Evolutionary conservation across 371 early-diverging fungal species (phyloP), one percentile per base, ranked within the genome.

Genomic region (Choanephora cucurbitarum): DNA sequence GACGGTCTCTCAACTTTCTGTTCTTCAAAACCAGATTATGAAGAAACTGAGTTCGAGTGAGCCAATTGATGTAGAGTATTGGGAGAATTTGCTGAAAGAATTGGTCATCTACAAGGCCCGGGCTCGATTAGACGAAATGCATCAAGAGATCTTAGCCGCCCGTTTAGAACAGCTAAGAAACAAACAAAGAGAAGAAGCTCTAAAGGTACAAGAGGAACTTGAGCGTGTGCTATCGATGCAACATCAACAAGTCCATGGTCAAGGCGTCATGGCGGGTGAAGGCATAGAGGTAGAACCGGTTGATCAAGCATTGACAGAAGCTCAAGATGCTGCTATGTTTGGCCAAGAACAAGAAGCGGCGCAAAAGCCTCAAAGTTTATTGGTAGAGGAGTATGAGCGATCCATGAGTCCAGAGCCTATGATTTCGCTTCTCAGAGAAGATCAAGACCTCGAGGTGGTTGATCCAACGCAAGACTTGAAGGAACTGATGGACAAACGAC

Each of bases 11-110:
- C 91, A 94, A 69, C 79, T 97, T 2, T 62, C 70, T 6, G 72
- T 79, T 5, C 80, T 95, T 23, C 86, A 93, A 56, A 55, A 62
- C 1, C 91, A 93, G 49, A 88, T 95, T 34, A 75, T 84, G 49
- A 60, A 58, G 2, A 91, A 92, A 69, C 69, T 97, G n/a, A 58
- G 61, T 0, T 79, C 82, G 1, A 80, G 79, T 33, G 84, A 78
- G 28, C 91, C 91, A 3, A 84, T 95, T 15, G 96, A 97, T 67
- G 90, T 92, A 1, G 97, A 96, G 43, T 97, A 94, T 66, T 97
- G 97, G 97, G 96, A 95, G 52, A 86, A 88, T 0, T 68, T 91
- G 13, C 66, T 94, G 40, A 84, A 86, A 44, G 85, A 87, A 33
- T 59, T 95, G 46, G 80, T 83, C 5, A 91, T 95, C 0, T 91